Base-by-base conservation (phyloP, 2,329 filamentous ascomycete genomes). In the Colletotrichum sp. region DNA sequence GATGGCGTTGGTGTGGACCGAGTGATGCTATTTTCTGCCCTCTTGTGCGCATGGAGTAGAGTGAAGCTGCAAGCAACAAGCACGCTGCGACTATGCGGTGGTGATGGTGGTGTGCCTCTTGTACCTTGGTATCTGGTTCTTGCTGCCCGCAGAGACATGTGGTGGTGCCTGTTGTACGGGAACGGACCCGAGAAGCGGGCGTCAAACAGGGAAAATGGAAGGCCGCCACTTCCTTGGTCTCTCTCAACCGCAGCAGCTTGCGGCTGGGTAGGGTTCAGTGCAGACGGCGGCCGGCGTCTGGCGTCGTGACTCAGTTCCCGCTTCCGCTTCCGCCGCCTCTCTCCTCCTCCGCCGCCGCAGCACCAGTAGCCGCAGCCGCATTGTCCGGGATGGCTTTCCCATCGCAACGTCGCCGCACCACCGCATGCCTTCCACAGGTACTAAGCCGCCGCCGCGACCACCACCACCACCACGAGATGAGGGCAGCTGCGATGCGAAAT, bases 21-120 rank as follows among this genome's bases (percentile, higher is more conserved):
- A 32, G 12, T 59, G 44, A 65, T 72, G 57, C 70, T 73, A 76
- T 74, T 76, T 69, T 60, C 64, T 74, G 63, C 57, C 68, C 24
- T 34, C 49, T 21, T 66, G 69, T 72, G 15, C 60, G 72, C 68
- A 39, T 67, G 49, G n/a, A 66, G 39, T 67, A 75, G 69, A 71
- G 62, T 72, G 66, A 30, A 30, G 60, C 36, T 62, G 69, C 62
- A 36, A 30, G 36, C 21, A 52, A 59, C 16, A 59, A 44, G 59
- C 55, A 62, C 24, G 59, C 59, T 64, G 62, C 36, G 62, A 39
- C 30, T 64, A 32, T 39, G 59, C 34, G 32, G 8, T 64, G 60
- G n/a, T 52, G 44, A n/a, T 13, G 44, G n/a, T 36, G 60, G 21
- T 16, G 39, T 49, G 60, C 28, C 57, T 52, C 57, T 34, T 57